Percentiles rank a stretch among this genome's conserved stretches.
These are phyloP conservation scores for Botrytis fabae DNA, from an alignment of 2,329 filamentous ascomycete genomes.

Conservation along the genomic window DNA sequence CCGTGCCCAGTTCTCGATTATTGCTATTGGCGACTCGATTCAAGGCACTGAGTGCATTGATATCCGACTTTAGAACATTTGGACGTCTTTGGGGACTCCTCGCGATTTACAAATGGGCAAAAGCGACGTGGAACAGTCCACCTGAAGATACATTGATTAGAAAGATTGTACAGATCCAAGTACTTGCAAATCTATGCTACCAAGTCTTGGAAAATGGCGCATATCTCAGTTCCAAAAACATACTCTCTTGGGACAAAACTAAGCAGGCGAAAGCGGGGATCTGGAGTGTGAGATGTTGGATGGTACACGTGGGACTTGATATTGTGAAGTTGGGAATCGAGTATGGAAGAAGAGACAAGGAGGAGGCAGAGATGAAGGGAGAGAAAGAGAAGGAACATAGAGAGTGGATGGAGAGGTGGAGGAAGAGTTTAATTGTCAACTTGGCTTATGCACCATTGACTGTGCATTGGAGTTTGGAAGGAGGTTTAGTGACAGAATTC, in stretches of 20 bases:
- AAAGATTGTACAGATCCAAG: constrained; percentile 64
- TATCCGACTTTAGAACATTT: constrained; percentile 72
- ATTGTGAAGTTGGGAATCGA: constrained; percentile 58
- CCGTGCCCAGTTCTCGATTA: constrained; percentile 32
- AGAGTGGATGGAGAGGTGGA: constrained; percentile 51
- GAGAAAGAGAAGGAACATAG: constrained; percentile 40
- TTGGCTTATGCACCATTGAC: constrained; percentile 79
- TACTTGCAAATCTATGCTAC: constrained; percentile 66
- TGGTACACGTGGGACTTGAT: constrained; percentile 74
- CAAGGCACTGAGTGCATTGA: constrained; percentile 61
- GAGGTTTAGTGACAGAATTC: constrained; percentile 61
- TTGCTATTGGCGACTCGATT: constrained; percentile 53
- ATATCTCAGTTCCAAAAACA: constrained; percentile 72
- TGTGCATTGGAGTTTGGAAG: constrained; percentile 76
- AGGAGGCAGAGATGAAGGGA: constrained; percentile 37
- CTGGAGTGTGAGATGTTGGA: constrained; percentile 81
- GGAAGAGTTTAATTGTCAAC: constrained; percentile 67
- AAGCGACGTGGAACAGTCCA: constrained; percentile 44
- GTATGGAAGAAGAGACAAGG: constrained; percentile 36
- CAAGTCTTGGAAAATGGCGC: constrained; percentile 82
- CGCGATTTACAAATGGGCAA: constrained; percentile 69
- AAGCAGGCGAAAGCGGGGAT: constrained; percentile 62
- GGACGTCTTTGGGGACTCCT: constrained; percentile 75
- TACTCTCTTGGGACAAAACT: constrained; percentile 59
- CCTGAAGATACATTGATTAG: constrained; percentile 48